Base-by-base conservation (phyloP, 2,329 filamentous ascomycete genomes). In the Colletotrichum shisoi region DNA sequence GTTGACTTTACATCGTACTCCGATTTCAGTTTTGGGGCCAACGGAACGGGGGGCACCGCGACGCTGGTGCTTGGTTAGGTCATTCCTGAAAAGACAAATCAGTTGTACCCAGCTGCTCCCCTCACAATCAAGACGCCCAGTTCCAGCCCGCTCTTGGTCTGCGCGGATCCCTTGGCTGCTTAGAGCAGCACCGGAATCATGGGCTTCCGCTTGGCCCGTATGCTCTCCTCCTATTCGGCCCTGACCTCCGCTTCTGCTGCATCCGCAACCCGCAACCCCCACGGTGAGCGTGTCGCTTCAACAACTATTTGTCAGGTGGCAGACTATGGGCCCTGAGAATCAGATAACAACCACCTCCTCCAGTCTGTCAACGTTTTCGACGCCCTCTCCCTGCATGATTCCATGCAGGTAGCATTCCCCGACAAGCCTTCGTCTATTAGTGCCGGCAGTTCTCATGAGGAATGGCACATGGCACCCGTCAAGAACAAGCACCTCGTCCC, bases 341-440 rank as follows among this genome's bases (percentile, higher is more conserved):
- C 1, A 21, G 6, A 53, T 6, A 53, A 53, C 4, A 24, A 21
- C 12, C 9, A 53, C 12, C 6, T 40, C 11, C 4, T 39, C 3
- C 51, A 53, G 19, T 11, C 31, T 39, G 5, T 24, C 4, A 5
- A 9, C 5, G 15, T 53, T 1, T 15, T 69, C 60, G 63, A 77
- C 68, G 3, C 70, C 73, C 67, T 79, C 76, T 1, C 76, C 76
- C 39, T 74, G 70, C 78, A 79, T 79, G 56, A 79, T 61, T 1
- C 77, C 77, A 62, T 78, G 76, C 3, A 77, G 74, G 63, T 79
- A 79, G 42, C 77, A 79, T 66, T 79, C 77, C 1, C 77, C 76
- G 13, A 79, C 62, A 21, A 79, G 59, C 0, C 19, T 17, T n/a
- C 45, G 57, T 11, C 17, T 57, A 4, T 19, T 24, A 0, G 3